These are phyloP conservation scores for Pichia cephalocereana DNA, from an alignment of 805 yeast genomes.

Conservation along the genomic window DNA sequence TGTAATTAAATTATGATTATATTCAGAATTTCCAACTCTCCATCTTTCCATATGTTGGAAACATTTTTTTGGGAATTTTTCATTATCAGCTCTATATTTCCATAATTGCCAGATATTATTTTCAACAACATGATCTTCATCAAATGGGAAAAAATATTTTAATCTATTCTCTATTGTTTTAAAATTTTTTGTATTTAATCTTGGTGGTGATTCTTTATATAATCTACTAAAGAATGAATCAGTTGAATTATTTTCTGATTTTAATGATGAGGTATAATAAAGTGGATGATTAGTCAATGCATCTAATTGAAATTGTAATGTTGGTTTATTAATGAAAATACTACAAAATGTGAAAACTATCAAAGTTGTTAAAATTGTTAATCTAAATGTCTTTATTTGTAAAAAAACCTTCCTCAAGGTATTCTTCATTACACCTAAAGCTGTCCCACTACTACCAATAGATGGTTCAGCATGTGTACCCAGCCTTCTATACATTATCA, in stretches of 20 bases:
- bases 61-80: conserved; percentile 23
- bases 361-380: neutral
- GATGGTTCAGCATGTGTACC: neutral
- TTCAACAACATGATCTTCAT: conserved; percentile 17
- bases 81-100: conserved; percentile 18
- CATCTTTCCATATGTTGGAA: conserved; percentile 26
- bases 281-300: conserved; percentile 1
- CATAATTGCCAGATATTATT: conserved; percentile 25
- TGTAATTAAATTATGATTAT: conserved; percentile 23
- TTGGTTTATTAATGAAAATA: neutral
- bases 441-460: no score
- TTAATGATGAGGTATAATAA: neutral
- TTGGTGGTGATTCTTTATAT: conserved; percentile 14
- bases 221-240: neutral
- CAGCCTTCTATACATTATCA: conserved; percentile 5
- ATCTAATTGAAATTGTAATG: neutral
- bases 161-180: conserved; percentile 21
- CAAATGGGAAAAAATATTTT: conserved; percentile 18
- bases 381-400: neutral
- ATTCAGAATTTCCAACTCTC: conserved; percentile 24
- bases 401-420: neutral
- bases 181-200: conserved; percentile 15
- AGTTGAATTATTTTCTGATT: conserved; percentile 4
- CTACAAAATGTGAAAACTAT: conserved; percentile 1
- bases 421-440: neutral